A percentile compares a stretch with the other conserved stretches of the same genome.
Conservation (phyloP, 2,329 filamentous ascomycete genomes). For the Corynespora cassiicola region DNA sequence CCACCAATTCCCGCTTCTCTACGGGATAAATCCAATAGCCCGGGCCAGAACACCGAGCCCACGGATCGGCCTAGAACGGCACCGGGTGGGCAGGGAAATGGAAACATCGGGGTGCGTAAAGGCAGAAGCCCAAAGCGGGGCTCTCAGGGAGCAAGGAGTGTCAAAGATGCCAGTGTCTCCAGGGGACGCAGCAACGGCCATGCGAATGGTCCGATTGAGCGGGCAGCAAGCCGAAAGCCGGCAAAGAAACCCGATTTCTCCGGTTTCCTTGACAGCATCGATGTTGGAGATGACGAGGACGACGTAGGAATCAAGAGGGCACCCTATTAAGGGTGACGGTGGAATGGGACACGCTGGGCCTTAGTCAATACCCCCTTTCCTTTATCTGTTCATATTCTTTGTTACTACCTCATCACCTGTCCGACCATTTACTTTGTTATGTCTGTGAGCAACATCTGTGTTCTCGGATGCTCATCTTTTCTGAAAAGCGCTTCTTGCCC, state of each 20-base stretch:
- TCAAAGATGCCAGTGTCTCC: conserved; percentile 20
- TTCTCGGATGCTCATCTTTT: too few species aligned
- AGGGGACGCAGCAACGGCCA: conserved; percentile 13
- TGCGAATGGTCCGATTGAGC: conserved; percentile 4
- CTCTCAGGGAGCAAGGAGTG: conserved; percentile 23
- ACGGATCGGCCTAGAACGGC: conserved; percentile 26
- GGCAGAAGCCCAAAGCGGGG: conserved; percentile 35
- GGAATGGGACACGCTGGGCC: too few species aligned
- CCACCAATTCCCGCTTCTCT: conserved; percentile 40
- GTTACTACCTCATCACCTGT: too few species aligned
- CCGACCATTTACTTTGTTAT: too few species aligned
- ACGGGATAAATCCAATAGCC: conserved; percentile 21
- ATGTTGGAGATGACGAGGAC: conserved; percentile 30
- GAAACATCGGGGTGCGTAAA: conserved; percentile 20
- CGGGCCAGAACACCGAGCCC: conserved; percentile 13
- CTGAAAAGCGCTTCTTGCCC: too few species aligned
- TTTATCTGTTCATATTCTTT: too few species aligned
- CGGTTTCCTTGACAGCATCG: conserved; percentile 43
- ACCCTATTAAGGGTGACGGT: conserved; percentile 33
- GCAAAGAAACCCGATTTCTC: conserved; percentile 35
- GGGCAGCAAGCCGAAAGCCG: conserved; percentile 4
- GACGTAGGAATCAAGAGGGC: conserved; percentile 28
- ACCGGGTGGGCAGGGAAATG: conserved; percentile 21
- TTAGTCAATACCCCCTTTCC: too few species aligned
- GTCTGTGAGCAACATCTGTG: too few species aligned